Conservation (phyloP, 2,329 filamentous ascomycete genomes). For the Neofusicoccum laricinum region DNA sequence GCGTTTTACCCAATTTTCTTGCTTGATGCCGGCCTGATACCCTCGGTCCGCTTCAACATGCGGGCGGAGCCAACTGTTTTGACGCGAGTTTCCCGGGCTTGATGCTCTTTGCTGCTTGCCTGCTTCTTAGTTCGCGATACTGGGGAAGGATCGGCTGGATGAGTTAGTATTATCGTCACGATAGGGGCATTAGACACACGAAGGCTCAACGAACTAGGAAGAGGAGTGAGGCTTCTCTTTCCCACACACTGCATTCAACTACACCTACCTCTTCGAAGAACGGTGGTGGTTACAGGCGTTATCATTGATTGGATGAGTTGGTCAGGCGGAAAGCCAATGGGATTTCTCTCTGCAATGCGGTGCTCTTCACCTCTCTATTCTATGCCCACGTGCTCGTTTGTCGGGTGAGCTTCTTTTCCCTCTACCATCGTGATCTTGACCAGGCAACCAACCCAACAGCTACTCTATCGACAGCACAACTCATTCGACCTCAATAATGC, state of each 20-base stretch:
- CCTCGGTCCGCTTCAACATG: slow-evolving; percentile 11
- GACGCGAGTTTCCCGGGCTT: too few species aligned
- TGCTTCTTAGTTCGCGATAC: background rate
- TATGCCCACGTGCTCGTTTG: background rate
- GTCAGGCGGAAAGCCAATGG: background rate
- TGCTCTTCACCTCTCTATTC: background rate
- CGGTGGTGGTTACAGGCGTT: background rate
- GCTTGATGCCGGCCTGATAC: background rate
- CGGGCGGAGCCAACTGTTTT: background rate
- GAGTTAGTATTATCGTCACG: background rate
- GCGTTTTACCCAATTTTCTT: background rate
- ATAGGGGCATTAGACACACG: too few species aligned
- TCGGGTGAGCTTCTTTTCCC: background rate
- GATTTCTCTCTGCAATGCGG: background rate
- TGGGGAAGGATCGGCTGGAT: background rate
- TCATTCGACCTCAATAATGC: too few species aligned
- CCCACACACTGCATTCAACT: background rate
- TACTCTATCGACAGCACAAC: too few species aligned
- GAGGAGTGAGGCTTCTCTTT: background rate
- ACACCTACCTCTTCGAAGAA: too few species aligned
- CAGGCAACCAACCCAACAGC: too few species aligned
- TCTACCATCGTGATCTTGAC: background rate
- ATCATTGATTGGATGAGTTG: too few species aligned
- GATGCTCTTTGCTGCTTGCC: background rate
- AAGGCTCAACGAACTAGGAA: too few species aligned